Base-by-base conservation (phyloP, 768 basidiomycete species). In the Pleurotus sapidus region DNA sequence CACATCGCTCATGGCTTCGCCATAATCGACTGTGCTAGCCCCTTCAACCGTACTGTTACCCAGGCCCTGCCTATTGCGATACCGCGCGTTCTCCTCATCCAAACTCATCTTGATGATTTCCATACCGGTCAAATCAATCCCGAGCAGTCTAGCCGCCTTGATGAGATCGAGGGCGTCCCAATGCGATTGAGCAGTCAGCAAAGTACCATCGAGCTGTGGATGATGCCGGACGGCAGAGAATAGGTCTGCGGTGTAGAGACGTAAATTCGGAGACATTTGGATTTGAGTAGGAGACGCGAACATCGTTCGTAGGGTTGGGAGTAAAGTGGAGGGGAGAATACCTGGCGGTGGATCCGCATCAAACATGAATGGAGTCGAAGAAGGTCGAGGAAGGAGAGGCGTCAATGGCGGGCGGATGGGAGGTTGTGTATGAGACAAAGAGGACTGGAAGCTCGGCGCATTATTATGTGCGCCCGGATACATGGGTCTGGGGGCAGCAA, bases 151-250 rank as follows among this genome's bases (percentile, higher is more conserved):
- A 49, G 78, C 78, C 3, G 90, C 91, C 12, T 84, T 79, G 8
- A 81, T 76, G 27, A 93, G 79, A n/a, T 77, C 84, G 61, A 84
- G 79, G 7, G 84, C 87, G 61, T 92, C 89, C 56, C 75, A 74
- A 59, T 80, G 77, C 0, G 87, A 79, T 37, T 77, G 79, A 17
- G 76, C 78, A 1, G 84, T 89, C 20, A 93, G 76, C 55, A 91
- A 72, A 60, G 80, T 84, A 14, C 80, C 87, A 58, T 93, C 91
- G 15, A 93, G 71, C 48, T 80, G 76, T 0, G 83, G 80, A 64
- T 87, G 84, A 63, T 92, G 88, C 5, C 91, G 82, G 20, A 85
- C 79, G 3, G 91, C 90, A 24, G 85, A 78, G 59, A 93, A 87
- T 9, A 92, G 73, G 65, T 92, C 89, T 8, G 84, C 77, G 5